phyloP scores from a whole-genome alignment of 1,284 basidiomycete genomes.

The Cryptococcus sp. region DNA sequence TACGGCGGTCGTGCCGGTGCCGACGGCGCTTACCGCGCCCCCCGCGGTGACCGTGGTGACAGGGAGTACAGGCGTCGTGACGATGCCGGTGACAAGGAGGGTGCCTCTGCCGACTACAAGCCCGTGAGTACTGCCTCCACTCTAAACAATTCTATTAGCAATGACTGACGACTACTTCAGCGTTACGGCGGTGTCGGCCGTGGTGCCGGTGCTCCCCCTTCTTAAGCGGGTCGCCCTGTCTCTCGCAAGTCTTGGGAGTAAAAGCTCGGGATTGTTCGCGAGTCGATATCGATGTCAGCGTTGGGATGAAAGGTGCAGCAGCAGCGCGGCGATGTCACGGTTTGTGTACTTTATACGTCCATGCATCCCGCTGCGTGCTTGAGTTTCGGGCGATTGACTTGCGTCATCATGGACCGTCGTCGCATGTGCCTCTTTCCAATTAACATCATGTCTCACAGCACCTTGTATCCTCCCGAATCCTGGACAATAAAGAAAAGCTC shows the following conservation, averaged over 20 bases:
- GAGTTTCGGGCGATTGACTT: no score
- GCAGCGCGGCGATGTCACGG: neutral
- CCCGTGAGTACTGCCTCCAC: constrained; percentile 55
- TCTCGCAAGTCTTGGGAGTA: neutral
- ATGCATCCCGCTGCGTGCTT: constrained; percentile 12
- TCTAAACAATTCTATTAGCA: neutral
- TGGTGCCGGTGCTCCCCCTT: constrained; percentile 76
- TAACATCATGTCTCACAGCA: no score
- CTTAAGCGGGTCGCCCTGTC: constrained; percentile 46
- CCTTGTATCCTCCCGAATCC: no score
- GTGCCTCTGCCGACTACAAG: constrained; percentile 75
- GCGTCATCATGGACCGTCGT: no score
- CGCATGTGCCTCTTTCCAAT: no score
- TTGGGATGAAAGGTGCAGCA: constrained; percentile 35
- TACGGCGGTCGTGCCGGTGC: constrained; percentile 49
- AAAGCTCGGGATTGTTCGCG: no score
- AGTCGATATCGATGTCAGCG: neutral
- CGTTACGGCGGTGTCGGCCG: constrained; percentile 84
- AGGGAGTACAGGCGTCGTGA: constrained; percentile 80
- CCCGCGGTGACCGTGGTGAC: constrained; percentile 77
- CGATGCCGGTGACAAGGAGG: constrained; percentile 61
- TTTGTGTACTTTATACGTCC: neutral
- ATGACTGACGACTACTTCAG: constrained; percentile 17
- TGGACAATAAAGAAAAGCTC: no score
- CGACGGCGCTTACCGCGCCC: constrained; percentile 67